A percentile compares a stretch with the other conserved stretches of the same genome.
Evolutionary conservation across 768 basidiomycete genomes (phyloP).

Genomic region (Boletellus sp.): DNA sequence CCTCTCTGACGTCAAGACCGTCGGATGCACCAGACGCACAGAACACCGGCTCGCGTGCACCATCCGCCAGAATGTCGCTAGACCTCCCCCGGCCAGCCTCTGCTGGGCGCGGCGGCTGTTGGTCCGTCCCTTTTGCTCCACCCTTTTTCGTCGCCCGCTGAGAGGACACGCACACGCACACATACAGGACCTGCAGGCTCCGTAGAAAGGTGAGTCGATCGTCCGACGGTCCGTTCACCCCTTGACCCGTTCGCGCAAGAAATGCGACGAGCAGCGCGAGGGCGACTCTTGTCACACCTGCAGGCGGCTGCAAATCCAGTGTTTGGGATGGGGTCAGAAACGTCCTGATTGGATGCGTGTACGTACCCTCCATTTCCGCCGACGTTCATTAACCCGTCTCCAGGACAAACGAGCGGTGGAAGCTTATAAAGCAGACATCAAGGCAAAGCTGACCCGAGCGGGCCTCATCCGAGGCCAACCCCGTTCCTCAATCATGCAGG

Average conservation of each 20-base stretch:
- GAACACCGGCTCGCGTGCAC: slow-evolving; percentile 29
- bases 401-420: slow-evolving; percentile 84
- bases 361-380: slow-evolving; percentile 23
- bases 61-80: slow-evolving; percentile 44
- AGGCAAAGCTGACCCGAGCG: slow-evolving; percentile 70
- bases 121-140: slow-evolving; percentile 44
- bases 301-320: slow-evolving; percentile 73
- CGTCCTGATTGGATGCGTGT: slow-evolving; percentile 91
- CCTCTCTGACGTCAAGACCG: slow-evolving; percentile 35
- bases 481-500: slow-evolving; percentile 50
- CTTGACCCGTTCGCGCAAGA: slow-evolving; percentile 41
- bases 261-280: slow-evolving; percentile 85
- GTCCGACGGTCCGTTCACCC: background rate
- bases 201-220: slow-evolving; percentile 64
- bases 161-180: too few species aligned
- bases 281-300: slow-evolving; percentile 81
- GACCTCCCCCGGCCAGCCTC: slow-evolving; percentile 52
- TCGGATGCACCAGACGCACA: slow-evolving; percentile 33
- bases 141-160: background rate
- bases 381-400: slow-evolving; percentile 15
- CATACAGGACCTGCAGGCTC: slow-evolving; percentile 74
- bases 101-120: slow-evolving; percentile 73
- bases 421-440: slow-evolving; percentile 80
- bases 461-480: slow-evolving; percentile 84
- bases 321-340: slow-evolving; percentile 80